These are phyloP conservation scores for Phytophthora niederhauseri DNA, from an alignment of 352 stramenopile genomes.

Conservation along the genomic window DNA sequence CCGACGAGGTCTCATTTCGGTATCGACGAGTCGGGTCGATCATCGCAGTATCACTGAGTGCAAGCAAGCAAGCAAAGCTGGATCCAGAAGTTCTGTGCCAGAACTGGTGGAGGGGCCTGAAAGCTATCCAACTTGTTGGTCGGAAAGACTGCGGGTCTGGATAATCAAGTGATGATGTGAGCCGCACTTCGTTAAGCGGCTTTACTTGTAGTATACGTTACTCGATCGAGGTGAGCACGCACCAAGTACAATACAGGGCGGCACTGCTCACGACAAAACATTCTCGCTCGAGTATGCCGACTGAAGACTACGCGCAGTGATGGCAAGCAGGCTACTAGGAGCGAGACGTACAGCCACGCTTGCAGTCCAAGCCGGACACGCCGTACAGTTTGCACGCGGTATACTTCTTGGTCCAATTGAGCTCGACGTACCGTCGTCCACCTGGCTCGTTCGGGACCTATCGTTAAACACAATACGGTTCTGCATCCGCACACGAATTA, in stretches of 20 bases:
- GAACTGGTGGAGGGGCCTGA: neutral
- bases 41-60: neutral
- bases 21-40: neutral
- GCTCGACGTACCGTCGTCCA: neutral
- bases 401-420: neutral
- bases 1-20: neutral
- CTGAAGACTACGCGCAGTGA: neutral
- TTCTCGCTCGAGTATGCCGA: neutral
- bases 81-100: neutral
- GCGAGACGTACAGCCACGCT: neutral
- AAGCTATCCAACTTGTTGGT: no score
- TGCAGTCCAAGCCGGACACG: constrained; percentile 5
- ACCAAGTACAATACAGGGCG: no score
- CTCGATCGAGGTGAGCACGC: no score
- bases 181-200: no score
- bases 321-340: neutral
- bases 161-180: no score
- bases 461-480: neutral
- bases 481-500: neutral
- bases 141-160: no score
- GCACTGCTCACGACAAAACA: neutral
- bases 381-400: neutral
- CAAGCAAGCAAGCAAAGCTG: neutral
- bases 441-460: neutral
- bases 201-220: no score